Base-by-base conservation (phyloP, 2,329 filamentous ascomycete species). In the Hymenoscyphus scutula region DNA sequence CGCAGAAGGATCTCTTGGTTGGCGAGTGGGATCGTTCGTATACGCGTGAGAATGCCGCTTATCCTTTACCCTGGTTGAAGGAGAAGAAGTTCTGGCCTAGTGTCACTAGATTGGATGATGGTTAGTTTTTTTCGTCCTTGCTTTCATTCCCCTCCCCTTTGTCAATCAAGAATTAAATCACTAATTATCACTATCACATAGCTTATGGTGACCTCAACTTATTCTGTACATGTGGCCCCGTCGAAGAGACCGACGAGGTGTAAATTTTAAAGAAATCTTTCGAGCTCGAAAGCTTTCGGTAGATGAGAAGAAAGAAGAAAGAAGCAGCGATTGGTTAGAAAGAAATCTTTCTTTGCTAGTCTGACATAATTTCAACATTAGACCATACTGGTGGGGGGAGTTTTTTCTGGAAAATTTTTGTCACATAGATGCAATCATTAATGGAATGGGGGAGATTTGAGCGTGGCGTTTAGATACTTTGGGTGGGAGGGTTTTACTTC, bases 81-180 rank as follows among this genome's bases (percentile, higher is more conserved):
- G 91, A 97, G 84, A 97, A 96, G 89, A 98, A 98, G 82, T 97
- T 97, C 79, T 98, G 94, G 94, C 93, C 94, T 0, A 88, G 81
- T 38, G 92, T 97, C 15, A 91, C 89, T 6, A 84, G 94, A 75
- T 81, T 97, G 23, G 90, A 98, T 75, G 94, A 97, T 80, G 84
- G 91, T 94, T 77, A 82, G 89, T 81, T 32, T 61, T 55, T 1
- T 13, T 5, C 11, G n/a, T 13, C 11, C 10, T 13, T 13, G 2
- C 11, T 1, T 11, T 37, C 11, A 32, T 56, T 67, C 68, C 65
- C 71, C 37, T 8, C 10, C n/a, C n/a, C n/a, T n/a, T n/a, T n/a
- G n/a, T n/a, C n/a, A n/a, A n/a, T n/a, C 30, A 34, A 5, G 10
- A 34, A 34, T 53, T 60, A 55, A 5, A 23, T 23, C 23, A 34